Evolutionary conservation across 2,329 filamentous ascomycete species (phyloP).

Genomic region (Gnomoniopsis smithogilvyi): DNA sequence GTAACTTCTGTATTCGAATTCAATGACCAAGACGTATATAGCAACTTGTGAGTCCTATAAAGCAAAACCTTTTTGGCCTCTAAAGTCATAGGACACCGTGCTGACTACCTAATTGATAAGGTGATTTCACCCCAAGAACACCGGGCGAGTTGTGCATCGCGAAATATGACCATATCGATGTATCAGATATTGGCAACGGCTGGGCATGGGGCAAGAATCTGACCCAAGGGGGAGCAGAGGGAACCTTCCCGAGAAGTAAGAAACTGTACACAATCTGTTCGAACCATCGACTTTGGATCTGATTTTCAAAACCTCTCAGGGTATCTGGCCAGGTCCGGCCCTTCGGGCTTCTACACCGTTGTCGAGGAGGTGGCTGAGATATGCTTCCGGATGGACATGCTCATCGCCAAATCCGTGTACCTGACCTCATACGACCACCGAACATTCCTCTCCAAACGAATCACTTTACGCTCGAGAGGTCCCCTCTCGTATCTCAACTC

Average conservation of each 20-base stretch:
- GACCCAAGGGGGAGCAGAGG: neutral
- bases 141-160: neutral
- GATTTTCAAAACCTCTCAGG: neutral
- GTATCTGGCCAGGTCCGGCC: neutral
- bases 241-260: slow-evolving; percentile 2
- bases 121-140: neutral
- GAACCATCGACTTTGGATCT: too few relatives aligned
- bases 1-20: neutral
- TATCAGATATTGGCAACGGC: slow-evolving; percentile 6
- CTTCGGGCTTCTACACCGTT: neutral
- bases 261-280: too few relatives aligned
- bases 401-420: neutral
- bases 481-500: slow-evolving; percentile 5
- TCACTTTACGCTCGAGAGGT: neutral
- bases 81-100: neutral
- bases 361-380: neutral
- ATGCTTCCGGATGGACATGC: neutral
- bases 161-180: neutral
- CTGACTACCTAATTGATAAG: neutral
- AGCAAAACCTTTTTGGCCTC: neutral
- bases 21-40: neutral
- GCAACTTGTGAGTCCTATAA: neutral
- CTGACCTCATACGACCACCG: neutral
- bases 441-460: neutral
- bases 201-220: slow-evolving; percentile 10